Conservation (phyloP, 2,329 filamentous ascomycete species). For the Ophiostoma sp. region DNA sequence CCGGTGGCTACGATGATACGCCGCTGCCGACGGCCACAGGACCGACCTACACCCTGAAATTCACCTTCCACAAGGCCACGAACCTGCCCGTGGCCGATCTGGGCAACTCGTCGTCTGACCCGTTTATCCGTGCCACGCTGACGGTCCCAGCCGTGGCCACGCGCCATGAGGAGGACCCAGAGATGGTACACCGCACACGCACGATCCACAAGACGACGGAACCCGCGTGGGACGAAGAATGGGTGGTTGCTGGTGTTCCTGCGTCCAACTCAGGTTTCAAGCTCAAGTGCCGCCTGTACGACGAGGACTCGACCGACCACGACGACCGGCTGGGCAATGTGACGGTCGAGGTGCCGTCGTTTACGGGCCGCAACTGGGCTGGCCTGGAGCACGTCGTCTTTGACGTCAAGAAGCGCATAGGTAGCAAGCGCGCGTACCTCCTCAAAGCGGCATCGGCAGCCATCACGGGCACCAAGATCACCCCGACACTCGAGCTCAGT, state of each 20-base stretch:
- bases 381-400: conserved; percentile 64
- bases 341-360: conserved; percentile 61
- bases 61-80: conserved; percentile 77
- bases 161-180: conserved; percentile 83
- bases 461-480: conserved; percentile 64
- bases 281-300: conserved; percentile 83
- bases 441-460: conserved; percentile 68
- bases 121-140: conserved; percentile 77
- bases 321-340: conserved; percentile 89
- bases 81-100: conserved; percentile 85
- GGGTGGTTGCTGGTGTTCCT: conserved; percentile 86
- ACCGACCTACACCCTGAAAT: conserved; percentile 79
- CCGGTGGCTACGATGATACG: conserved; percentile 47
- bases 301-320: conserved; percentile 83
- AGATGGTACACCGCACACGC: conserved; percentile 70
- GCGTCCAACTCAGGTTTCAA: conserved; percentile 60
- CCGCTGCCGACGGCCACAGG: conserved; percentile 64
- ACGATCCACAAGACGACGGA: conserved; percentile 72
- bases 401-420: conserved; percentile 77
- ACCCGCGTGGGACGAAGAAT: conserved; percentile 80
- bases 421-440: conserved; percentile 82
- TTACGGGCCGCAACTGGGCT: conserved; percentile 63
- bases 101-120: conserved; percentile 75
- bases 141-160: conserved; percentile 63
- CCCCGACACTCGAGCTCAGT: conserved; percentile 69